Base-by-base conservation (phyloP, 306 rosid species). In the Acacia acuminata region DNA sequence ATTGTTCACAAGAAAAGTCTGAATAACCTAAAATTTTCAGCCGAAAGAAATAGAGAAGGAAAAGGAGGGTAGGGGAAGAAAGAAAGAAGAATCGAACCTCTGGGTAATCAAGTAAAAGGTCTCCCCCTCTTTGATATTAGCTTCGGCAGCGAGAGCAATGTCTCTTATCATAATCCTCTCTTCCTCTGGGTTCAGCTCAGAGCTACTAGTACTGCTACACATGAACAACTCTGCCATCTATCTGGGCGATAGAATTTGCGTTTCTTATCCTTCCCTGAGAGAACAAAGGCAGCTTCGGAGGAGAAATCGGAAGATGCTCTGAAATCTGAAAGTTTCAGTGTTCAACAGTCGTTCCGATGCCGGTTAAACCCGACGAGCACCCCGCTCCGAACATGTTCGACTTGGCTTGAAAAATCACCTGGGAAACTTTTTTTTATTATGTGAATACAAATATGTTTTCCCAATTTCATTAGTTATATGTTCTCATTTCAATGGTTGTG, bases 91-190 rank as follows among this genome's bases (percentile, higher is more conserved):
- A 48, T 19, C n/a, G 77, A 88, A 91, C 99, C 99, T 96, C 85
- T 96, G 99, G 73, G 94, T 92, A 78, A 93, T 89, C 56, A 96
- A 83, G 86, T 85, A 91, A 82, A 93, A 96, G 80, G 86, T 75
- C 76, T 96, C 96, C 73, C 97, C 99, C 81, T 96, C 98, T 87
- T 96, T 96, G 88, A 82, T 79, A 80, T 85, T 90, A 44, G 97
- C 75, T 89, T 96, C 96, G 16, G 96, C 87, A 81, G 98, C 79
- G 71, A 91, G 83, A 72, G 97, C 98, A 89, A 96, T 93, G 91
- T 93, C 99, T 79, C 92, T 88, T 70, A 96, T 96, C 92, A 86
- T 85, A 73, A 93, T 88, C 86, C 99, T 91, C 88, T 96, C 99
- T 82, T 93, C 96, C 71, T 96, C 99, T 1, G 98, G 93, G 32